Conservation (phyloP, 306 rosid species). For the Hippophae gyantsensis region DNA sequence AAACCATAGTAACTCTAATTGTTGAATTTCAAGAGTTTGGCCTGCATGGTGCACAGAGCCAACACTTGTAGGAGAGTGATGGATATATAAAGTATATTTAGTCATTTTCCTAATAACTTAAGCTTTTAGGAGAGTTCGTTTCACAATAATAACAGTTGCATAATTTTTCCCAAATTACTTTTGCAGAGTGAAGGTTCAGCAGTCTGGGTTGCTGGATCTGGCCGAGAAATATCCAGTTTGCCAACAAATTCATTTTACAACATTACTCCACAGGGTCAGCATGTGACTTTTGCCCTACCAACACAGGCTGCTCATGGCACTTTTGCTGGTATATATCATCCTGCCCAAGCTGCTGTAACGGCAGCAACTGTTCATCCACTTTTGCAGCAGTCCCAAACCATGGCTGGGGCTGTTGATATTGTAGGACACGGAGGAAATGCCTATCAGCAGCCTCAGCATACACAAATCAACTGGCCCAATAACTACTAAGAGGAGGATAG, state of each 20-base stretch:
- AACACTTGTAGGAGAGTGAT: too few species aligned
- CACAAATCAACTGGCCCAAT: constrained; percentile 89
- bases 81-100: too few species aligned
- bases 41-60: too few species aligned
- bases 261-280: constrained; percentile 84
- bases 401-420: constrained; percentile 91
- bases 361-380: constrained; percentile 81
- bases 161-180: constrained; percentile 15
- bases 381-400: constrained; percentile 87
- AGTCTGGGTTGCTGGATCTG: constrained; percentile 90
- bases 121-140: too few species aligned
- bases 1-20: too few species aligned
- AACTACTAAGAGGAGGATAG: constrained; percentile 50
- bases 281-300: constrained; percentile 63
- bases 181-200: constrained; percentile 82
- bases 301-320: constrained; percentile 82
- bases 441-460: constrained; percentile 87
- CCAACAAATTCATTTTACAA: constrained; percentile 79
- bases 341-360: constrained; percentile 74
- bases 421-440: constrained; percentile 86
- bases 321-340: constrained; percentile 81
- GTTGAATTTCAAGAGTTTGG: too few species aligned
- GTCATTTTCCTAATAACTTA: too few species aligned
- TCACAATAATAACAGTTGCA: not conserved
- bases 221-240: constrained; percentile 73